Evolutionary conservation across 2,329 filamentous ascomycete genomes (phyloP).

Genomic region (Bipolaris bicolor): DNA sequence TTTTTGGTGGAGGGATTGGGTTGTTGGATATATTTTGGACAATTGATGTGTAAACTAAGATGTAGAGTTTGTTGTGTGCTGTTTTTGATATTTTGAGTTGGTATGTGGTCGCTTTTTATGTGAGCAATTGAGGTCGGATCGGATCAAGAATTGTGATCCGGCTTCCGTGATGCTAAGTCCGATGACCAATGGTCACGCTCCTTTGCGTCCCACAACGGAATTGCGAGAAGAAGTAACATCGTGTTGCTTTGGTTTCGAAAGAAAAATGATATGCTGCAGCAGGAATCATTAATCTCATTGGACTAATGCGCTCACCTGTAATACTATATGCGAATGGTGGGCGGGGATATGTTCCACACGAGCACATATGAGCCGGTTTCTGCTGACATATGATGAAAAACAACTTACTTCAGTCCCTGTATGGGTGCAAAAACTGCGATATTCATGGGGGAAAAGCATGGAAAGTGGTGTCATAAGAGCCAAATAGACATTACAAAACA

Average conservation of each 20-base stretch:
- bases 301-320: neutral
- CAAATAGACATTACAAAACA: neutral
- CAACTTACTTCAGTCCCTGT: neutral
- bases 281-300: neutral
- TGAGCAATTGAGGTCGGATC: conserved; percentile 1
- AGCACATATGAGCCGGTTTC: neutral
- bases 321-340: too few species aligned
- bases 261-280: neutral
- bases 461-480: too few species aligned
- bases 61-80: neutral
- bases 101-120: neutral
- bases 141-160: conserved; percentile 6
- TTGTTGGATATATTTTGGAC: neutral
- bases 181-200: neutral
- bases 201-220: neutral
- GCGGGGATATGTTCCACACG: neutral
- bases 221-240: neutral
- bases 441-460: too few species aligned
- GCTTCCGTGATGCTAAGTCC: conserved; percentile 3
- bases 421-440: neutral
- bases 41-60: too few species aligned
- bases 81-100: too few species aligned
- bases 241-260: neutral
- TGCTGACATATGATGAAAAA: neutral
- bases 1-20: neutral